phyloP scores from a whole-genome alignment of 371 early-diverging fungal species.

The Lichtheimia ramosa region DNA sequence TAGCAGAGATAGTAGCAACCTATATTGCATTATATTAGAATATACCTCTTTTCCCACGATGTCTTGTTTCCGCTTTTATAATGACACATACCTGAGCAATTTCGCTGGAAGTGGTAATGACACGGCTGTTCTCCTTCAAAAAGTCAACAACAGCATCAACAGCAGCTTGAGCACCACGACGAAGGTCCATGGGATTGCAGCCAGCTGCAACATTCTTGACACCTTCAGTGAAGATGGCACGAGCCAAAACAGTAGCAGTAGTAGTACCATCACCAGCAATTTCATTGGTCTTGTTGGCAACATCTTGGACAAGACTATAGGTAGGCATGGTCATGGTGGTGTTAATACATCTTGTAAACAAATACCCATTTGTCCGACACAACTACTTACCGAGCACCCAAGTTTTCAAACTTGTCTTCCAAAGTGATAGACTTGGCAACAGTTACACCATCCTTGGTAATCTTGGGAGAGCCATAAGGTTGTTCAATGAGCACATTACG shows the following conservation, averaged over 20 bases:
- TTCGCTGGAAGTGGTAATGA: conserved; percentile 93
- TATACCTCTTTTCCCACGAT: neutral
- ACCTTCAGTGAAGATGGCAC: conserved; percentile 98
- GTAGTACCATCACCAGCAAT: conserved; percentile 99
- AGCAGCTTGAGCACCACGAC: conserved; percentile 93
- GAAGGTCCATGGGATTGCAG: conserved; percentile 97
- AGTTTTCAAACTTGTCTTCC: conserved; percentile 96
- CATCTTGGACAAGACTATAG: conserved; percentile 92
- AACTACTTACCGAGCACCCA: conserved; percentile 81
- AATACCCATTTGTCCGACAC: neutral
- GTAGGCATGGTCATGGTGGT: neutral
- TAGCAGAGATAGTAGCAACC: conserved; percentile 98
- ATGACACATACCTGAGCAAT: conserved; percentile 81
- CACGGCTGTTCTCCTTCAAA: conserved; percentile 83
- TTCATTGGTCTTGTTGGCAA: conserved; percentile 99
- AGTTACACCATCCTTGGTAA: conserved; percentile 99
- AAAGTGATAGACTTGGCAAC: conserved; percentile 96
- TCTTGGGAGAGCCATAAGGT: conserved; percentile 96
- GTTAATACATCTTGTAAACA: neutral
- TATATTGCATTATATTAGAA: conserved; percentile 19
- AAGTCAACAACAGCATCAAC: conserved; percentile 89
- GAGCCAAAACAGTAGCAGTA: conserved; percentile 97
- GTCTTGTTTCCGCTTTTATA: neutral
- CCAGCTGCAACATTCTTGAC: conserved; percentile 98
- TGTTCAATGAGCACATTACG: conserved; percentile 98